Conservation (phyloP, 2,329 filamentous ascomycete genomes). For the Pseudohalonectria lignicola region DNA sequence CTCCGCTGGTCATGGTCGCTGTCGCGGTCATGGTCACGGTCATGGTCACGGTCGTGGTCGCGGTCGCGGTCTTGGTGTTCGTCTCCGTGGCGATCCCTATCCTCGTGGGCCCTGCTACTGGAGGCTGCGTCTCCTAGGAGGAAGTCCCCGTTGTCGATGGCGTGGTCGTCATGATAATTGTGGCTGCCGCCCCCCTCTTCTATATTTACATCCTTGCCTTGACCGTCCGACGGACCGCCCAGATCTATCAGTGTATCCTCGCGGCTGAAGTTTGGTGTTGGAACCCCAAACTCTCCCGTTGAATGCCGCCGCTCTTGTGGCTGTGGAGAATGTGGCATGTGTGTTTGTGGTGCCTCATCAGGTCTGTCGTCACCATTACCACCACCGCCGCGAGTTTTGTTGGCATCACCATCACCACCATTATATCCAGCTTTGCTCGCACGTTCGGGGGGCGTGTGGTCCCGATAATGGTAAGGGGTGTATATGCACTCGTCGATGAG, state of each 20-base stretch:
- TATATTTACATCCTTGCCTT: background rate
- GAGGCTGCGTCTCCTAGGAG: too few relatives aligned
- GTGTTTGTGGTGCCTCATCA: constrained; percentile 12
- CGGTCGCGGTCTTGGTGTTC: background rate
- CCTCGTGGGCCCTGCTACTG: constrained; percentile 1
- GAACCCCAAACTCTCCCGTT: constrained; percentile 60
- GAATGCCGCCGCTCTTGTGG: constrained; percentile 56
- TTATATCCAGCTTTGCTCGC: too few relatives aligned
- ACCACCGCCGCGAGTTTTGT: too few relatives aligned
- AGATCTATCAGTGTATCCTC: constrained; percentile 56
- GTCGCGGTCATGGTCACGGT: too few relatives aligned
- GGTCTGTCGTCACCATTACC: too few relatives aligned
- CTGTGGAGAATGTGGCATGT: too few relatives aligned
- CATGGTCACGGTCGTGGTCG: too few relatives aligned
- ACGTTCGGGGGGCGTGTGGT: constrained; percentile 28
- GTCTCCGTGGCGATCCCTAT: constrained; percentile 5
- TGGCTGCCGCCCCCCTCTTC: constrained; percentile 11
- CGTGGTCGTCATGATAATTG: constrained; percentile 20
- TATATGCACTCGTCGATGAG: constrained; percentile 97
- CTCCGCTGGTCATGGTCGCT: background rate
- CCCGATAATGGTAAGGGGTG: constrained; percentile 76
- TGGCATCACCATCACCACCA: too few relatives aligned
- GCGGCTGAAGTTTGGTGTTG: constrained; percentile 35
- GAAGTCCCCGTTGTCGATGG: constrained; percentile 20
- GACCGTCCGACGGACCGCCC: constrained; percentile 19